Conservation (phyloP, 140 eudicot genomes). For the Erigeron philadelphicus region DNA sequence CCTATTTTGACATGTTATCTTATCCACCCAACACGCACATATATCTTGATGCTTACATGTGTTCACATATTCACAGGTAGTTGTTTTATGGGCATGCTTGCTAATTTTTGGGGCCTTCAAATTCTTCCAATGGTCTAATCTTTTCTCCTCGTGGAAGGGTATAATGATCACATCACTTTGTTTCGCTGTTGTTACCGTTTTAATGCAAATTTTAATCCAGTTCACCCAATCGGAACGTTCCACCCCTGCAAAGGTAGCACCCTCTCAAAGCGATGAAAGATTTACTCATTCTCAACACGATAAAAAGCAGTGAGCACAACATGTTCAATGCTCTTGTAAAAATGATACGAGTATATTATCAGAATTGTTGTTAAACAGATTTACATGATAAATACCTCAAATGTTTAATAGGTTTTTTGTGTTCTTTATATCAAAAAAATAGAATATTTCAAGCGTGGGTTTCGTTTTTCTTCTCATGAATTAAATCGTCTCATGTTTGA, state of each 20-base stretch:
- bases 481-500: too few species aligned
- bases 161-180: conserved; percentile 39
- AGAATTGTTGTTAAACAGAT: conserved; percentile 17
- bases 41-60: neutral
- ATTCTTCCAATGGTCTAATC: conserved; percentile 57
- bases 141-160: conserved; percentile 80
- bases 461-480: neutral
- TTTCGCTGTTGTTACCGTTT: conserved; percentile 46
- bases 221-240: conserved; percentile 82
- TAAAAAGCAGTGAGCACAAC: conserved; percentile 35
- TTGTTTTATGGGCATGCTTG: conserved; percentile 51
- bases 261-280: conserved; percentile 31
- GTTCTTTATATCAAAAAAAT: conserved; percentile 28
- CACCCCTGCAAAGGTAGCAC: conserved; percentile 59
- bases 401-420: conserved; percentile 1
- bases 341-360: neutral
- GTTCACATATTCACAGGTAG: conserved; percentile 48
- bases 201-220: conserved; percentile 77
- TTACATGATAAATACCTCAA: conserved; percentile 17
- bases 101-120: conserved; percentile 47
- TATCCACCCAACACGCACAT: neutral
- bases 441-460: conserved; percentile 21
- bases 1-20: neutral
- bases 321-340: neutral
- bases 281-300: conserved; percentile 27